phyloP scores from a whole-genome alignment of 2,329 filamentous ascomycete species.

The Aspergillus persii region DNA sequence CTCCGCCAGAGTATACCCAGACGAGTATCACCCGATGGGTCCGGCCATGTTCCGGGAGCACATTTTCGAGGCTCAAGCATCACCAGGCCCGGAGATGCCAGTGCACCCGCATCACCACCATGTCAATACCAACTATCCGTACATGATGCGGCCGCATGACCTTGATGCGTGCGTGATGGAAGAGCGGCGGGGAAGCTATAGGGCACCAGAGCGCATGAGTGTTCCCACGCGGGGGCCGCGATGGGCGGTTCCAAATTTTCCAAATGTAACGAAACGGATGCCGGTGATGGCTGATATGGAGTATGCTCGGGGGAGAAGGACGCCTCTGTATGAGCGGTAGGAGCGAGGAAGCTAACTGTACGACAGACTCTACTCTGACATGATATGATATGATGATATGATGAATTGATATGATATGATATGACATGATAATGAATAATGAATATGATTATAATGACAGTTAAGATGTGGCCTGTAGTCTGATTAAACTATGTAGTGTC shows the following conservation, averaged over 20 bases:
- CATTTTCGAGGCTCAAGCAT: slow-evolving; percentile 16
- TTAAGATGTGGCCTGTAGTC: neutral
- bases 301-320: slow-evolving; percentile 5
- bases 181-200: slow-evolving; percentile 26
- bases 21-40: slow-evolving; percentile 9
- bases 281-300: neutral
- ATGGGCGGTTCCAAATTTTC: neutral
- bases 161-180: slow-evolving; percentile 19
- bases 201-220: slow-evolving; percentile 11
- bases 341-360: neutral
- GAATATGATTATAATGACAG: neutral
- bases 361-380: neutral
- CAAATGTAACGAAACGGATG: neutral
- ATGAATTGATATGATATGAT: neutral
- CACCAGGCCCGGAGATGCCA: slow-evolving; percentile 3
- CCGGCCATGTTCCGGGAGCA: slow-evolving; percentile 9
- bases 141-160: slow-evolving; percentile 21
- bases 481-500: too few species aligned
- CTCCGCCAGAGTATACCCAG: slow-evolving; percentile 5
- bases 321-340: slow-evolving; percentile 16
- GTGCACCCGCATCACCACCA: slow-evolving; percentile 17
- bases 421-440: too few species aligned
- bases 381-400: neutral
- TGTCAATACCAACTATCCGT: slow-evolving; percentile 11
- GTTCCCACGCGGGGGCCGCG: neutral